Evolutionary conservation across 352 stramenopile genomes (phyloP).

Genomic region (Globisporangium barbulae): DNA sequence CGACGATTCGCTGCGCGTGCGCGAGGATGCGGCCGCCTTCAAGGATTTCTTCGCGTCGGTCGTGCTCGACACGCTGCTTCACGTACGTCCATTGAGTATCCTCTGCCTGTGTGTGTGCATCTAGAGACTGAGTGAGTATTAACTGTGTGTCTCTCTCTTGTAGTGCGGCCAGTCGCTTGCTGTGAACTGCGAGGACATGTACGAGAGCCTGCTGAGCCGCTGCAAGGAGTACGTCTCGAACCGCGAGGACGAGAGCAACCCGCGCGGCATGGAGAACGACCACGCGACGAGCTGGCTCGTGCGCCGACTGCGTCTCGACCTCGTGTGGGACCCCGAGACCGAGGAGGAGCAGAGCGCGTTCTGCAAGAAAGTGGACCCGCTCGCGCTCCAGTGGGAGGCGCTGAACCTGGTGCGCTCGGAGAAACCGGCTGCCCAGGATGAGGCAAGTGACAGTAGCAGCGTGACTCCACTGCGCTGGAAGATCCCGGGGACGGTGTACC

Average conservation of each 20-base stretch:
- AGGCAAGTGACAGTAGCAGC: constrained; percentile 10
- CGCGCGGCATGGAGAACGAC: constrained; percentile 30
- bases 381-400: constrained; percentile 60
- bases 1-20: constrained; percentile 36
- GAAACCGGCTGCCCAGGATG: not conserved
- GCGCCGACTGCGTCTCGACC: constrained; percentile 57
- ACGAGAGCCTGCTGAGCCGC: constrained; percentile 64
- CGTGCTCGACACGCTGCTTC: constrained; percentile 67
- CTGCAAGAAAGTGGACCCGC: constrained; percentile 59
- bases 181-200: constrained; percentile 45
- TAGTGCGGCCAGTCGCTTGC: constrained; percentile 48
- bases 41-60: constrained; percentile 77
- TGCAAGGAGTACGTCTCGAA: constrained; percentile 70
- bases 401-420: constrained; percentile 41
- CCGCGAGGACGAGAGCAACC: constrained; percentile 63
- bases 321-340: constrained; percentile 63
- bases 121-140: not conserved
- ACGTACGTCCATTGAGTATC: constrained; percentile 25
- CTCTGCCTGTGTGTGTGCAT: not conserved
- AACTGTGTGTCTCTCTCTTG: not conserved
- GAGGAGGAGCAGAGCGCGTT: constrained; percentile 46
- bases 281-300: constrained; percentile 63
- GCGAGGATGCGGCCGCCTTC: constrained; percentile 57
- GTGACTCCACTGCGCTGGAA: constrained; percentile 38
- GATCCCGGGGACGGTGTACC: constrained; percentile 47